Evolutionary conservation across 108 stramenopile genomes (phyloP), one percentile per base, ranked within the genome.

Genomic region (Cyclostephanos tholiformis): DNA sequence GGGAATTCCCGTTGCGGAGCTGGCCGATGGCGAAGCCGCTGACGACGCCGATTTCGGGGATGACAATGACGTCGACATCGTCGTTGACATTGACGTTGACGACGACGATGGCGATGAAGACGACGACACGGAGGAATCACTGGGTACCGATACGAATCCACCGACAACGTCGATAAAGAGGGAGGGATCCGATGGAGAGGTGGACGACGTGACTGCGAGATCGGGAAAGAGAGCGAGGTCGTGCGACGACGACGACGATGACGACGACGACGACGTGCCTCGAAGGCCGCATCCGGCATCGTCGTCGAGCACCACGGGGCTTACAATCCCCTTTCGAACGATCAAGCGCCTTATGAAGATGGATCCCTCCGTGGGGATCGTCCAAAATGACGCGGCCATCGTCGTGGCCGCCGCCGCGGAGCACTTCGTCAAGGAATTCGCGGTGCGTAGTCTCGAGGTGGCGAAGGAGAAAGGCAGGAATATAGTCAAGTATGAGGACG

Each of bases 341-440:
- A 84, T 92, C 38, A 92, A 93, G 55, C 85, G 91, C 49, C 89
- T 81, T 10, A 95, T 95, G 94, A 92, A 95, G 66, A 62, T 88
- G 51, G 91, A 95, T 76, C 83, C 83, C 17, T 85, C 87, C 56
- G 88, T 88, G 74, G 89, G 86, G 3, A 95, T 89, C 56, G 91
- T 95, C 23, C 94, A 95, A 72, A 91, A 92, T 65, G 94, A 95
- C 56, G 94, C 94, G 0, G 91, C 91, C 1, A 91, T 92, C 44
- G 73, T 95, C 4, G 59, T 85, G 2, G 91, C 94, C 4, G 49
- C 85, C 36, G 94, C 94, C 0, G 80, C 82, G 11, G 91, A 91
- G 66, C 76, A 92, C 12, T 95, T 95, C 58, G 48, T 95, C 25
- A 85, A 87, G 56, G 69, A 76, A n/a, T 74, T 95, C 27, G 91